Evolutionary conservation across 208 protist genomes (phyloP).

Genomic region (Trypanosoma boissoni): DNA sequence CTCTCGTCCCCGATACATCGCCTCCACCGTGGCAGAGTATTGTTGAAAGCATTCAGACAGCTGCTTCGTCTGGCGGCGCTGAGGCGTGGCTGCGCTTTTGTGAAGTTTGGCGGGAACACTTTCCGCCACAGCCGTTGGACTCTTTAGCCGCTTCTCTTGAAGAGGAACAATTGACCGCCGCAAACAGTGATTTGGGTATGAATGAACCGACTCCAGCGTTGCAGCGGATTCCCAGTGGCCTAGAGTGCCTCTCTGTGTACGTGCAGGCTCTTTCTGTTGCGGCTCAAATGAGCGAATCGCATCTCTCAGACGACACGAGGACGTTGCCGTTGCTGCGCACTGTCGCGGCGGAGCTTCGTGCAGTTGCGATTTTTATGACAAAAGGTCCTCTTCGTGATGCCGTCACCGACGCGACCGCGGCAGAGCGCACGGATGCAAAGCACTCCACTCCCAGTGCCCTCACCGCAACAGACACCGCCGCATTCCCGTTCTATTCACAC

Average conservation of each 20-base stretch:
- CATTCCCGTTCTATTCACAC: slow-evolving; percentile 2
- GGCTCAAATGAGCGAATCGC: slow-evolving; percentile 8
- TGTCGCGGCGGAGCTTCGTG: slow-evolving; percentile 16
- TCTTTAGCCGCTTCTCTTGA: slow-evolving; percentile 6
- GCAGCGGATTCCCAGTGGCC: slow-evolving; percentile 19
- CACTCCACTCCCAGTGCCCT: background rate
- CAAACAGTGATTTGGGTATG: background rate
- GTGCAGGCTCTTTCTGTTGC: slow-evolving; percentile 22
- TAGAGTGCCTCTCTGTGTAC: slow-evolving; percentile 23
- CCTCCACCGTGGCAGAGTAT: slow-evolving; percentile 13
- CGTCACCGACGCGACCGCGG: background rate
- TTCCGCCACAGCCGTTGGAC: background rate
- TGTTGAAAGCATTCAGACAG: slow-evolving; percentile 17
- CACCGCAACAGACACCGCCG: background rate
- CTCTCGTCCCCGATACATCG: background rate
- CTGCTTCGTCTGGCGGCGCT: background rate
- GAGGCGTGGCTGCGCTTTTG: slow-evolving; percentile 18
- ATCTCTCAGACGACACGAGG: background rate
- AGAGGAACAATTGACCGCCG: slow-evolving; percentile 6
- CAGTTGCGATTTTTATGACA: slow-evolving; percentile 17
- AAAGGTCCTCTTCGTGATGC: slow-evolving; percentile 10
- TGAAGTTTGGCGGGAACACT: slow-evolving; percentile 18
- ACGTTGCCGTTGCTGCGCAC: background rate
- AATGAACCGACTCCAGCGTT: background rate
- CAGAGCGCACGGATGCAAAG: background rate